Percentiles rank a stretch among this genome's conserved stretches.
These are phyloP conservation scores for Crithidia thermophila DNA, from an alignment of 208 protist genomes.

Conservation along the genomic window DNA sequence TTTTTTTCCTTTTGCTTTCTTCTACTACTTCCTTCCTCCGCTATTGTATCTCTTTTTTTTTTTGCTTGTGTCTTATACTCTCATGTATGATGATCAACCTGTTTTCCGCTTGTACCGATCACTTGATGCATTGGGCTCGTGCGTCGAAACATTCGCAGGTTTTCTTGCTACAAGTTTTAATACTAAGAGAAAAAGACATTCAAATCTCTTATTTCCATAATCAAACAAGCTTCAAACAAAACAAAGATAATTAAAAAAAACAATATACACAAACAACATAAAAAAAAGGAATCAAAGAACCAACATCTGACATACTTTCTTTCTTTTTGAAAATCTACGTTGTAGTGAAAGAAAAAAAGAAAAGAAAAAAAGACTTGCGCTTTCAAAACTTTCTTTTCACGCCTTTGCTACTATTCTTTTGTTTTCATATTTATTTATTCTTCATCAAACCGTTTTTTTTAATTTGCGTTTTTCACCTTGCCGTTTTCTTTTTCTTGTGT, in stretches of 20 bases:
- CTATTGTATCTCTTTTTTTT: neutral
- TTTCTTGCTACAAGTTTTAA: too few species aligned
- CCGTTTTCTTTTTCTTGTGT: slow-evolving; percentile 2
- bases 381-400: slow-evolving; percentile 1
- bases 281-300: too few species aligned
- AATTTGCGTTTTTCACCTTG: neutral
- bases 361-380: neutral
- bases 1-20: neutral
- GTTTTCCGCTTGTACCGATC: too few species aligned
- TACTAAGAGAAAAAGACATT: too few species aligned
- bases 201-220: too few species aligned
- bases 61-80: neutral
- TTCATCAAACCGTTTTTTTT: neutral
- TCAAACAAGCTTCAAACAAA: too few species aligned
- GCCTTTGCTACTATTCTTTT: slow-evolving; percentile 10
- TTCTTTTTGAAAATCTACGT: too few species aligned
- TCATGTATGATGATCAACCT: too few species aligned
- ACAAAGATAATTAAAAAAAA: too few species aligned
- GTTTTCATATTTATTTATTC: slow-evolving; percentile 10
- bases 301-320: neutral
- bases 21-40: neutral
- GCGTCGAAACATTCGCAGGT: too few species aligned
- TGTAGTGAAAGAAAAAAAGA: slow-evolving; percentile 4
- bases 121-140: too few species aligned
- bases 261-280: too few species aligned